Percentiles rank a stretch among this genome's conserved stretches.
Conservation (phyloP, 345 rosid species). For the Luvunga scandens region DNA sequence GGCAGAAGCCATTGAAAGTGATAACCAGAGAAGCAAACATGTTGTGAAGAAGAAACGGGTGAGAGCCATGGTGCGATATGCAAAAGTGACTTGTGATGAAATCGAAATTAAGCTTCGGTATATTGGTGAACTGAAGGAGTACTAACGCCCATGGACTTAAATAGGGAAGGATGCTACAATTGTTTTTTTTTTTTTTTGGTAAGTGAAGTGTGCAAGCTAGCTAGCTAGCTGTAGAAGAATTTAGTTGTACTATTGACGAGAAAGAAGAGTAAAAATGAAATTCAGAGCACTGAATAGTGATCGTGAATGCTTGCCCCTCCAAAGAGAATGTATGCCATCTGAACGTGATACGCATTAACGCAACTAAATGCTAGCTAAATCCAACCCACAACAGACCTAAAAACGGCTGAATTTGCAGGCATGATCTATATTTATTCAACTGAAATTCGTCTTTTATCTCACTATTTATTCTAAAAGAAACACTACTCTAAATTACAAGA, state of each 20-base stretch:
- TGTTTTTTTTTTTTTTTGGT: no score
- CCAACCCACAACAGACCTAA: background rate
- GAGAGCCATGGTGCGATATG: conserved; percentile 4
- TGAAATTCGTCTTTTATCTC: no score
- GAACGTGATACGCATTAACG: background rate
- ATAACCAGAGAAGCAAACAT: conserved; percentile 8
- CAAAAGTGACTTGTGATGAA: no score
- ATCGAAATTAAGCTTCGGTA: background rate
- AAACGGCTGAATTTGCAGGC: no score
- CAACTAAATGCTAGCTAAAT: background rate
- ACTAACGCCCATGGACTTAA: background rate
- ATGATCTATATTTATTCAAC: no score
- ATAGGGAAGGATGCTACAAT: background rate
- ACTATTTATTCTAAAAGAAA: no score
- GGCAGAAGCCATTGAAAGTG: conserved; percentile 3
- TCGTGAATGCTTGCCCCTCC: background rate
- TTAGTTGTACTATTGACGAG: no score
- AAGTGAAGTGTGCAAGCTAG: background rate
- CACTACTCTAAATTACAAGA: no score
- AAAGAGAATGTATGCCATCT: background rate
- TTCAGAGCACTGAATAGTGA: background rate
- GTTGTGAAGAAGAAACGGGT: background rate
- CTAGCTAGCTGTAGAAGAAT: no score
- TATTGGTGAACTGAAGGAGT: background rate
- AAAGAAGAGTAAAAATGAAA: no score